Base-by-base conservation (phyloP, 176 grass and related monocot species). In the Hordeum vulgare region DNA sequence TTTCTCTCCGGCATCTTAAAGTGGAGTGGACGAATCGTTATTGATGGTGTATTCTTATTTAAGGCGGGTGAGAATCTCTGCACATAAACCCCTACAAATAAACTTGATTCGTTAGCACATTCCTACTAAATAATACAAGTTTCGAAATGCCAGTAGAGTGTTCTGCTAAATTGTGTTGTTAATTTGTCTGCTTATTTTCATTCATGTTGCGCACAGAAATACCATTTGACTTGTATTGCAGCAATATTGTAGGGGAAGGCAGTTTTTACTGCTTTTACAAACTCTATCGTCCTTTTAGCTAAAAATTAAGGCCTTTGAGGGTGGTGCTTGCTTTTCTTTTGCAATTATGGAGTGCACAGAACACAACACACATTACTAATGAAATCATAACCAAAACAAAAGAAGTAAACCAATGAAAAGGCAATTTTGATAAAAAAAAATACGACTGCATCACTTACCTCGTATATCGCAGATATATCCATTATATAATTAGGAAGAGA, bases 51-150 rank as follows among this genome's bases (percentile, higher is more conserved):
- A 70, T 61, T 88, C 64, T 88, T 93, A 88, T 85, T 88, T 3
- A 57, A 34, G 85, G 26, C 36, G 59, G 63, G 49, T 18, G 40
- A 85, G 72, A 83, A 87, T 83, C 53, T 93, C 15, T 78, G 84
- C 61, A 93, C 40, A 66, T 82, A 88, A 82, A 93, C 85, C 91
- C 91, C 91, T 93, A 79, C 65, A 82, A 74, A 27, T 40, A 60
- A 56, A 83, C 34, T 59, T 9, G 6, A 27, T 23, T 40, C 26
- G 23, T 82, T 53, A 56, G 66, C 21, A 66, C 36, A 70, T 40
- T 40, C 2, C n/a, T 41, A 53, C 44, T 31, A 53, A 21, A 70
- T 70, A 70, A n/a, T n/a, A n/a, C n/a, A 70, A 70, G 36, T 70
- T 42, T 41, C 24, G 36, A 70, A 41, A 25, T 21, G 11, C 44